Percentiles rank a stretch among this genome's conserved stretches.
phyloP scores from a whole-genome alignment of 2,329 filamentous ascomycete species.

The Neopestalotiopsis rosae region DNA sequence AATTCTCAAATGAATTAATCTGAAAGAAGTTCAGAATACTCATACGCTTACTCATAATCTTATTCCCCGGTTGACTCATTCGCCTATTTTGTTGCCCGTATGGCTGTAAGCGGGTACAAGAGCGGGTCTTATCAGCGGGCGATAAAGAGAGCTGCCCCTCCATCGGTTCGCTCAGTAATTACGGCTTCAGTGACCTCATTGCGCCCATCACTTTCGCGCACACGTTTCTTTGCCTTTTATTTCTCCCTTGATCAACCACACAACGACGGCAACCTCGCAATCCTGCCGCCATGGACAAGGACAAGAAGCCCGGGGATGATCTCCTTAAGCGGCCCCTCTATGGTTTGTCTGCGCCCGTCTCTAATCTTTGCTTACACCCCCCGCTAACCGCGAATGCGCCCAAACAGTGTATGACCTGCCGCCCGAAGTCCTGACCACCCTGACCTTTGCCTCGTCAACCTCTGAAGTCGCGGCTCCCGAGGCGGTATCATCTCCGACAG shows the following conservation, averaged over 20 bases:
- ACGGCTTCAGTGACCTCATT: constrained; percentile 13
- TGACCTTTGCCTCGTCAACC: constrained; percentile 62
- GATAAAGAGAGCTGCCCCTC: constrained; percentile 11
- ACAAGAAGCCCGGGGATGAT: constrained; percentile 49
- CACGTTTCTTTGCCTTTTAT: background rate
- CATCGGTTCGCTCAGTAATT: background rate
- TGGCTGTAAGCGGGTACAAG: background rate
- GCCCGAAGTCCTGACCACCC: constrained; percentile 70
- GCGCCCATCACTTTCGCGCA: background rate
- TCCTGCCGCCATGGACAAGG: constrained; percentile 36
- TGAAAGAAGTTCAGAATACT: background rate
- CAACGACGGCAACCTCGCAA: background rate
- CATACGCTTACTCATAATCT: background rate
- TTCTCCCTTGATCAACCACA: background rate
- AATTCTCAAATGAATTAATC: too few relatives aligned
- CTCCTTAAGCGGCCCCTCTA: constrained; percentile 58
- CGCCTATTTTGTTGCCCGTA: background rate
- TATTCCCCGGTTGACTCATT: constrained; percentile 12
- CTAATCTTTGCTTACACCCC: constrained; percentile 14
- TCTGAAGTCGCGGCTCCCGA: constrained; percentile 30
- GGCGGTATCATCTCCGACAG: constrained; percentile 26
- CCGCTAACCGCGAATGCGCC: constrained; percentile 28
- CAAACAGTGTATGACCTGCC: constrained; percentile 81
- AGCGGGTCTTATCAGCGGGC: constrained; percentile 1
- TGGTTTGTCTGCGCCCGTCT: constrained; percentile 36